Evolutionary conservation across 2,329 filamentous ascomycete species (phyloP), one percentile per base, ranked within the genome.

Genomic region (Botryotinia narcissicola): DNA sequence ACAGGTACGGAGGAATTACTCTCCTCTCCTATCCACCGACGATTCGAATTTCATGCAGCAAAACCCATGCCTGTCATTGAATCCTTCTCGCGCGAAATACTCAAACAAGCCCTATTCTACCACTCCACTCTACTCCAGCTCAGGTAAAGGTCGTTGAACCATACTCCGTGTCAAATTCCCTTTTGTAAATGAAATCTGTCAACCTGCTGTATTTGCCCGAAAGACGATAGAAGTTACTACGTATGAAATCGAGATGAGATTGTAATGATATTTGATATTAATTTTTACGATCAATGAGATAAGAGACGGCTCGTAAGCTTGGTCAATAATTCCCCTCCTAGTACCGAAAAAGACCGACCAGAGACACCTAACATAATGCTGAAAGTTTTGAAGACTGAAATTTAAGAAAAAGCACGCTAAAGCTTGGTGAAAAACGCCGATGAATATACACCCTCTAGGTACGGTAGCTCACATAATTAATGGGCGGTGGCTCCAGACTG

Each of bases 401-500:
- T 54, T 40, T 10, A 63, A 20, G 32, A 69, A 35, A 54, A 57
- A 54, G n/a, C 48, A 32, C 59, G 60, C 60, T 59, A 62, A 63
- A 71, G 18, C 42, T 59, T 44, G 44, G n/a, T 46, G 48, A 25
- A 59, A 37, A 62, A 74, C 66, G 46, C 75, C 70, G 63, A 48
- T 37, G 32, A 71, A 32, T 64, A 59, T 72, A 73, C 69, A 72
- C 35, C 73, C 51, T 64, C 37, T 51, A 73, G 12, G 35, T 48
- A 48, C 64, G 40, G 54, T 70, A 70, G 29, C 74, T 77, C 54
- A 63, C 78, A 46, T 79, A 80, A 68, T 81, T 78, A 35, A 79
- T 75, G 22, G 76, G 73, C 44, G 79, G 73, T 44, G 79, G 79
- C 71, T 81, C 80, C 42, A 81, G 76, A 61, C 77, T 81, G 54